These are phyloP conservation scores for Microcyclospora tardicrescens DNA, from an alignment of 2,329 filamentous ascomycete species.

Conservation along the genomic window DNA sequence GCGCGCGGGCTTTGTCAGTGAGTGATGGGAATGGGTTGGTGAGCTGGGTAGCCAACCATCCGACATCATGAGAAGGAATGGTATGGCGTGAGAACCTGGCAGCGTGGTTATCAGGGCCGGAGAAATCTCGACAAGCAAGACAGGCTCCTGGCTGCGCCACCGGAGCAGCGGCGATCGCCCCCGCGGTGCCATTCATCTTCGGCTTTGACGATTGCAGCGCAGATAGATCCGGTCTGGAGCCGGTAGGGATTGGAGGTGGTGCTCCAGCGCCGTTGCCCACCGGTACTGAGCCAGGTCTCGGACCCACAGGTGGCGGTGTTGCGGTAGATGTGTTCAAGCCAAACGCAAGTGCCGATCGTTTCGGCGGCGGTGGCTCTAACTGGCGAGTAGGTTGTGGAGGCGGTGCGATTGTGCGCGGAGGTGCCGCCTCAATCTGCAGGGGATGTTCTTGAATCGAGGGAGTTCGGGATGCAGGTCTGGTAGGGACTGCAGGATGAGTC, in stretches of 20 bases:
- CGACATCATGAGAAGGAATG: conserved; percentile 54
- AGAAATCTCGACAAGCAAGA: conserved; percentile 78
- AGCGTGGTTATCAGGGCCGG: conserved; percentile 63
- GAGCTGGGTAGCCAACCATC: conserved; percentile 63
- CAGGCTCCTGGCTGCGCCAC: conserved; percentile 37
- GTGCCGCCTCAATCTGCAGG: conserved; percentile 3
- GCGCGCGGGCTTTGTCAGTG: conserved; percentile 82
- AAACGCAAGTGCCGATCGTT: conserved; percentile 15
- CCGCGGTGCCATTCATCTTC: conserved; percentile 9
- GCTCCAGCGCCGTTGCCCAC: conserved; percentile 11
- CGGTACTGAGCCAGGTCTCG: conserved; percentile 5
- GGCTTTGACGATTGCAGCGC: conserved; percentile 43
- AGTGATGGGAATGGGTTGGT: conserved; percentile 71
- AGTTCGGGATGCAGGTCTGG: conserved; percentile 3
- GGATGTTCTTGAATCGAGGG: conserved; percentile 3
- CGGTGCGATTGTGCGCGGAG: background rate
- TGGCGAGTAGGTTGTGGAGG: conserved; percentile 5
- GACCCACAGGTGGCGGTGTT: conserved; percentile 2
- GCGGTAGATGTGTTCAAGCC: conserved; percentile 14
- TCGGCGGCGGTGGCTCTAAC: conserved; percentile 11
- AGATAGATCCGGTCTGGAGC: conserved; percentile 45
- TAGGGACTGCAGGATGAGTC: background rate
- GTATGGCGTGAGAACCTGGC: conserved; percentile 60
- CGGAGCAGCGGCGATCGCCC: conserved; percentile 6
- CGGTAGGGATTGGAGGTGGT: conserved; percentile 41